Conservation (phyloP, 2,329 filamentous ascomycete species). For the Leptodontidium sp. region DNA sequence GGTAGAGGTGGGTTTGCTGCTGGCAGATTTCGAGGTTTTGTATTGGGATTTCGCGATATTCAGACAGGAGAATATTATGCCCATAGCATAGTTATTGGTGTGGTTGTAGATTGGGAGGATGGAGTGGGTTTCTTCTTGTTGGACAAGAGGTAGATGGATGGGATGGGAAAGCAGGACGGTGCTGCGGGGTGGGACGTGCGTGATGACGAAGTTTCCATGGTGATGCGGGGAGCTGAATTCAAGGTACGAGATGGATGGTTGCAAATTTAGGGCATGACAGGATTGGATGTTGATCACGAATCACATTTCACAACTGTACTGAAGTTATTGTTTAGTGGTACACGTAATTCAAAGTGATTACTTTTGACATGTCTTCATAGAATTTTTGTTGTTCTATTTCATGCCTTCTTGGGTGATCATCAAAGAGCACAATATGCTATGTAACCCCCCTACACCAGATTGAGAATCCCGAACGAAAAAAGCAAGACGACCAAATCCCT, state of each 20-base stretch:
- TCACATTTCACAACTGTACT: not conserved
- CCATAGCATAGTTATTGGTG: conserved; percentile 11
- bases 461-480: conserved; percentile 46
- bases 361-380: conserved; percentile 43
- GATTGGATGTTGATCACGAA: not conserved
- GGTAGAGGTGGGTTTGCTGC: not conserved
- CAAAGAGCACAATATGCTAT: conserved; percentile 42
- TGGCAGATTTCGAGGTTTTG: not conserved
- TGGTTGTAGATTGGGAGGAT: not conserved
- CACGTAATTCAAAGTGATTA: conserved; percentile 13
- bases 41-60: not conserved
- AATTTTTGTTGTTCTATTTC: conserved; percentile 40
- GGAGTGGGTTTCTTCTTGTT: not conserved
- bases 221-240: conserved; percentile 1
- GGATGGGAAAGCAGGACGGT: not conserved
- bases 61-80: conserved; percentile 18
- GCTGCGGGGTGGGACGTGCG: conserved; percentile 23
- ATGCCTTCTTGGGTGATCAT: conserved; percentile 38
- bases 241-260: not conserved
- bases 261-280: not conserved
- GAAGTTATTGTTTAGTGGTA: not conserved
- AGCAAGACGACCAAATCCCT: conserved; percentile 46
- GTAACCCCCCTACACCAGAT: conserved; percentile 43
- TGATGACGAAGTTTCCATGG: conserved; percentile 11
- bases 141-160: not conserved